phyloP scores from a whole-genome alignment of 2,329 filamentous ascomycete species.

The Emmonsia crescens region DNA sequence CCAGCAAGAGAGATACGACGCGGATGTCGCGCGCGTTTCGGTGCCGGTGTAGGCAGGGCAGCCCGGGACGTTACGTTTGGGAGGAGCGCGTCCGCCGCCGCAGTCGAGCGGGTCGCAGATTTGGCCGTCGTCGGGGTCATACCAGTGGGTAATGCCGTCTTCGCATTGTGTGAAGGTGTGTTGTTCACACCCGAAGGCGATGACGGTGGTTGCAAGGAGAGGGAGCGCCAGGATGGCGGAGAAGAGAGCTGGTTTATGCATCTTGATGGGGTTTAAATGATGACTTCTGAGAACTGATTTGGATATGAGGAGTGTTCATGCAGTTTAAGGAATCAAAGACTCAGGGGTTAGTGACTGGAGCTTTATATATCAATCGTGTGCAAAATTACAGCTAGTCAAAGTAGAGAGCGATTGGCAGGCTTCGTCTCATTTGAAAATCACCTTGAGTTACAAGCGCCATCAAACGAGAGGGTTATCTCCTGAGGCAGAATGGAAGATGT shows the following conservation, averaged over 20 bases:
- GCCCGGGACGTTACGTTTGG: slow-evolving; percentile 53
- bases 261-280: neutral
- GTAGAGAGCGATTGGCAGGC: too few species aligned
- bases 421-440: too few species aligned
- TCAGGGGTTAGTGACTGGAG: too few species aligned
- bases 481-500: too few species aligned
- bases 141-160: slow-evolving; percentile 36
- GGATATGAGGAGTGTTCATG: too few species aligned
- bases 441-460: too few species aligned
- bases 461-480: too few species aligned
- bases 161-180: neutral
- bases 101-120: slow-evolving; percentile 56
- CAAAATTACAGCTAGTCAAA: too few species aligned
- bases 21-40: neutral
- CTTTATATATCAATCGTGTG: too few species aligned
- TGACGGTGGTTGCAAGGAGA: neutral
- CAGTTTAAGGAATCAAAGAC: too few species aligned
- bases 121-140: slow-evolving; percentile 53
- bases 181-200: neutral
- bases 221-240: neutral
- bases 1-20: neutral
- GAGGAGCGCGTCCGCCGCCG: slow-evolving; percentile 54
- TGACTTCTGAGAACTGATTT: neutral
- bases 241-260: neutral
- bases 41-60: neutral